phyloP scores from a whole-genome alignment of 768 basidiomycete species.

The Hygrocybe coccinea region DNA sequence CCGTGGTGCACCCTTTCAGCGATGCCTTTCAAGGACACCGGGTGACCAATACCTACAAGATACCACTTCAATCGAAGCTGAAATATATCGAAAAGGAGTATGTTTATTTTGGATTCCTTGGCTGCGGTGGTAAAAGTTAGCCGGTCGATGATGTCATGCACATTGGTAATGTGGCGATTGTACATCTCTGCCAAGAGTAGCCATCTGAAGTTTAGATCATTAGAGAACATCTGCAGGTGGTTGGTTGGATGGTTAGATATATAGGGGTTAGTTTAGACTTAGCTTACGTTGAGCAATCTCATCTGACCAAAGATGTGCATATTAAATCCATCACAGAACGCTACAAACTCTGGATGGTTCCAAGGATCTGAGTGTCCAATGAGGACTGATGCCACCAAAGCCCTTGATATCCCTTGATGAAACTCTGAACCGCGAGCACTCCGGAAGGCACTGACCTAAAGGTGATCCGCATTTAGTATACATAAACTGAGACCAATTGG shows the following conservation, averaged over 20 bases:
- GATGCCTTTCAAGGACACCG: background rate
- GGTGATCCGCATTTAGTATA: too few species aligned
- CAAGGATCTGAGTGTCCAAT: background rate
- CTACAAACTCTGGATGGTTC: background rate
- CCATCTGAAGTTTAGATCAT: background rate
- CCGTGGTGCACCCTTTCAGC: too few species aligned
- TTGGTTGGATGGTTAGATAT: background rate
- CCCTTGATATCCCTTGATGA: background rate
- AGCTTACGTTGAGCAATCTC: background rate
- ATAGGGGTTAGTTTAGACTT: background rate
- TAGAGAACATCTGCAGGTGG: background rate
- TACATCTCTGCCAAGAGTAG: background rate
- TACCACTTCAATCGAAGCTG: background rate
- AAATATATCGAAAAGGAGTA: background rate
- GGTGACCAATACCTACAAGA: background rate
- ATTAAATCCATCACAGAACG: background rate
- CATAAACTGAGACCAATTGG: too few species aligned
- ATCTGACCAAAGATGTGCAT: background rate
- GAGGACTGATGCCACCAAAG: background rate
- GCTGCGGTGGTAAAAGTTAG: background rate
- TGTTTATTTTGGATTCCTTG: background rate
- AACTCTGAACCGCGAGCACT: background rate
- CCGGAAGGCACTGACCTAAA: background rate
- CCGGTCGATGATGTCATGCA: background rate
- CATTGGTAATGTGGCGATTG: background rate